Conservation (phyloP, 352 stramenopile species). For the Globisporangium uncinulatum region DNA sequence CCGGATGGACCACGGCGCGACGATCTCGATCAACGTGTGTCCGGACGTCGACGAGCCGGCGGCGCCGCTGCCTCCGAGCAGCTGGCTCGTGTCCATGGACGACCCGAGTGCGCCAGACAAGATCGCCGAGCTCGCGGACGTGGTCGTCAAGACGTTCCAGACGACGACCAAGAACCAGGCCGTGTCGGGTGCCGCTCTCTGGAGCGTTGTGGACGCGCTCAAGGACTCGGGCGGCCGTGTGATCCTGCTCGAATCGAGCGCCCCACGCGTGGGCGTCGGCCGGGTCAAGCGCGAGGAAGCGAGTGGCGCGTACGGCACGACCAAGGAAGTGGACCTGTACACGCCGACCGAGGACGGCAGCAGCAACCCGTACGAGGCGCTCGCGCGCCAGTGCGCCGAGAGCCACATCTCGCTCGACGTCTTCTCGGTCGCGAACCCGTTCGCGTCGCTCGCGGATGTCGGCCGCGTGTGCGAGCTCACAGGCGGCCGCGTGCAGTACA, state of each 20-base stretch:
- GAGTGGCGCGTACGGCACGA: constrained; percentile 74
- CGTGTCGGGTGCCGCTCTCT: constrained; percentile 68
- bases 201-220: constrained; percentile 73
- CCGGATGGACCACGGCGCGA: constrained; percentile 60
- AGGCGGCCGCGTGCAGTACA: constrained; percentile 78
- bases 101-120: constrained; percentile 65
- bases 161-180: constrained; percentile 71
- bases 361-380: constrained; percentile 60
- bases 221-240: constrained; percentile 54
- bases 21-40: constrained; percentile 73
- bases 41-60: constrained; percentile 78
- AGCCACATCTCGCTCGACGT: constrained; percentile 82
- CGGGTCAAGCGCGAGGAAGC: constrained; percentile 77
- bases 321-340: constrained; percentile 83
- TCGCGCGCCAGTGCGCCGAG: constrained; percentile 65
- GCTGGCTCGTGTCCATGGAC: constrained; percentile 82
- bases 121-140: constrained; percentile 55
- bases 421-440: constrained; percentile 81
- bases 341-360: constrained; percentile 42
- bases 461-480: constrained; percentile 80
- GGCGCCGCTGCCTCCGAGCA: constrained; percentile 62
- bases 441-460: constrained; percentile 76
- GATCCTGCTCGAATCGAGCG: constrained; percentile 69
- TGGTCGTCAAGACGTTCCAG: constrained; percentile 69
- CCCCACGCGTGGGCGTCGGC: constrained; percentile 68